phyloP scores from a whole-genome alignment of 2,329 filamentous ascomycete species.

The Exophiala aquamarina region DNA sequence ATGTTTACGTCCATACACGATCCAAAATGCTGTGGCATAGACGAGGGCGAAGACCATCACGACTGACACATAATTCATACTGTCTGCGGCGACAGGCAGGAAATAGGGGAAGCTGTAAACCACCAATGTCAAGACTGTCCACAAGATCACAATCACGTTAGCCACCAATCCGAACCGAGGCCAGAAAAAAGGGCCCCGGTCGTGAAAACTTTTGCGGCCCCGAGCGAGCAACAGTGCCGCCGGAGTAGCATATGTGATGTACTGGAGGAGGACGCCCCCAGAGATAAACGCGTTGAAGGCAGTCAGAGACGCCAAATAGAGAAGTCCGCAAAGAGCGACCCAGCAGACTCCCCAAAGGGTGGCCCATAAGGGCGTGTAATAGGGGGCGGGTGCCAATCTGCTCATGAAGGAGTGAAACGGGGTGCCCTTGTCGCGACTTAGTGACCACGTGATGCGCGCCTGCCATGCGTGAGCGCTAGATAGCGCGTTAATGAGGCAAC shows the following conservation, averaged over 20 bases:
- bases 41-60: conserved; percentile 24
- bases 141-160: conserved; percentile 45
- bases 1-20: conserved; percentile 3
- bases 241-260: conserved; percentile 13
- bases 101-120: conserved; percentile 48
- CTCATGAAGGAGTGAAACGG: conserved; percentile 5
- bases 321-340: conserved; percentile 5
- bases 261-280: conserved; percentile 38
- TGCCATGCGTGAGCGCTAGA: conserved; percentile 10
- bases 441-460: conserved; percentile 7
- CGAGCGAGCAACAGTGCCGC: conserved; percentile 47
- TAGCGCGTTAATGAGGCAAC: neutral
- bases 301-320: conserved; percentile 37
- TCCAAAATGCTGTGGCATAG: conserved; percentile 6
- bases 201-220: conserved; percentile 32
- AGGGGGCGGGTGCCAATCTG: conserved; percentile 7
- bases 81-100: conserved; percentile 42
- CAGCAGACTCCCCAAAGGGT: conserved; percentile 4
- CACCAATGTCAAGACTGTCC: conserved; percentile 45
- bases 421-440: conserved; percentile 10
- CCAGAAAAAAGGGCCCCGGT: conserved; percentile 33
- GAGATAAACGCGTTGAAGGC: conserved; percentile 44
- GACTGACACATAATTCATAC: conserved; percentile 51
- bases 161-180: conserved; percentile 33
- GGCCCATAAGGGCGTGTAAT: conserved; percentile 9